Conservation (phyloP, 1,284 basidiomycete species). For the Apiotrichum sp. region DNA sequence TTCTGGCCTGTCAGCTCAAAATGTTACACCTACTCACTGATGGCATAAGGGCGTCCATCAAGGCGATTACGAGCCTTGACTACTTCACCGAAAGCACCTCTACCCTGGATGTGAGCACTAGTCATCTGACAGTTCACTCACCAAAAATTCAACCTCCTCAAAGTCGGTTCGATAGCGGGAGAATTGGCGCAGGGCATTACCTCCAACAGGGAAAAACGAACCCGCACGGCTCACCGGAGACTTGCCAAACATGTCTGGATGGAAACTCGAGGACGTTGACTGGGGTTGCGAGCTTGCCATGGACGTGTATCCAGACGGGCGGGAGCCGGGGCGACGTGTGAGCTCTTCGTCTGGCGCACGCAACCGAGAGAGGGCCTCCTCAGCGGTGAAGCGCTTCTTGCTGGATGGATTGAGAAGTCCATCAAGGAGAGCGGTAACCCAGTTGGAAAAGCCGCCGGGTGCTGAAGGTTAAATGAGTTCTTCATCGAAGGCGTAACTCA, state of each 20-base stretch:
- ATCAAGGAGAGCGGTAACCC: constrained; percentile 29
- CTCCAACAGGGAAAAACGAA: constrained; percentile 22
- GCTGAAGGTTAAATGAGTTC: constrained; percentile 10
- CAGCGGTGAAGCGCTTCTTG: constrained; percentile 42
- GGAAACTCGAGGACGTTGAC: constrained; percentile 7
- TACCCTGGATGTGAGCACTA: constrained; percentile 55
- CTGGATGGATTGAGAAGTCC: constrained; percentile 34
- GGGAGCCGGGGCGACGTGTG: constrained; percentile 13
- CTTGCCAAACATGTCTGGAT: constrained; percentile 23
- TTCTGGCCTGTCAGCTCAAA: constrained; percentile 52
- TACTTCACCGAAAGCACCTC: constrained; percentile 87
- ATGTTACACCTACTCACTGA: constrained; percentile 36
- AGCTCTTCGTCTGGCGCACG: constrained; percentile 24
- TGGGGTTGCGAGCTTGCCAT: background rate
- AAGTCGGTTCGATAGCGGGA: constrained; percentile 46
- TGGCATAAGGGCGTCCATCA: constrained; percentile 47
- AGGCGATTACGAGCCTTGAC: constrained; percentile 84
- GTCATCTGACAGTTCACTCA: constrained; percentile 12
- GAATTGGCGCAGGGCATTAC: constrained; percentile 15
- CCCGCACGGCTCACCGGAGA: constrained; percentile 25
- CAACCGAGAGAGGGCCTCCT: constrained; percentile 34
- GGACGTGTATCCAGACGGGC: background rate
- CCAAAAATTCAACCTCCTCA: constrained; percentile 47
- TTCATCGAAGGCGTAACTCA: constrained; percentile 7
- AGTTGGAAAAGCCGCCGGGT: constrained; percentile 22